phyloP scores from a whole-genome alignment of 768 basidiomycete genomes.

The Candolleomyces aberdarensis region DNA sequence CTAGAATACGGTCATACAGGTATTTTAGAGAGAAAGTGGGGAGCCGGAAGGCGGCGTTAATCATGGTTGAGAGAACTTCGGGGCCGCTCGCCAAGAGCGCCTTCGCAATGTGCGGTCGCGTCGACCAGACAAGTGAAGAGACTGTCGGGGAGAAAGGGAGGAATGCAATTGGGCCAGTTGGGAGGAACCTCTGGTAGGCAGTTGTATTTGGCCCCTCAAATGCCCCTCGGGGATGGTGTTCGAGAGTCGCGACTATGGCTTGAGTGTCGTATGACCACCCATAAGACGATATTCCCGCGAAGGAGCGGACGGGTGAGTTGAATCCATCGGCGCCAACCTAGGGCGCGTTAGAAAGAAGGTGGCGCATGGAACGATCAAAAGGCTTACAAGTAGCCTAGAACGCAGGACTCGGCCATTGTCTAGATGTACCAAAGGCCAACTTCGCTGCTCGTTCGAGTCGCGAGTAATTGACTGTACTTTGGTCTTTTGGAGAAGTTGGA shows the following conservation, averaged over 20 bases:
- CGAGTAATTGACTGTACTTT: constrained; percentile 70
- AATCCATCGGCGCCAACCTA: constrained; percentile 95
- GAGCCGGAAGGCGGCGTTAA: constrained; percentile 89
- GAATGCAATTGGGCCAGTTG: constrained; percentile 94
- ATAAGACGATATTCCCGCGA: constrained; percentile 79
- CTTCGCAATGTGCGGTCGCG: constrained; percentile 69
- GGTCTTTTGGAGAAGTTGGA: constrained; percentile 68
- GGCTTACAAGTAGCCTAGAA: constrained; percentile 70
- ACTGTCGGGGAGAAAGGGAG: constrained; percentile 76
- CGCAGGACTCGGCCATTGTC: constrained; percentile 64
- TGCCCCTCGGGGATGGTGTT: constrained; percentile 62
- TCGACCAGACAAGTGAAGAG: constrained; percentile 96
- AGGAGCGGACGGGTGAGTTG: constrained; percentile 90
- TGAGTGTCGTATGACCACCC: constrained; percentile 92
- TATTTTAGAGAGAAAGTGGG: constrained; percentile 72
- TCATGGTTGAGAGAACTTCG: constrained; percentile 62
- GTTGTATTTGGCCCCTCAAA: constrained; percentile 69
- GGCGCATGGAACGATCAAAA: neutral
- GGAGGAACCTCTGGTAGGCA: constrained; percentile 92
- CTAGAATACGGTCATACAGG: constrained; percentile 58
- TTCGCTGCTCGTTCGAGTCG: constrained; percentile 48
- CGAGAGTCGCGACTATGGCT: constrained; percentile 86
- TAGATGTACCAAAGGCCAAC: constrained; percentile 80
- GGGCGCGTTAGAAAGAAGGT: neutral
- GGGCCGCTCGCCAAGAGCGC: constrained; percentile 66